These are phyloP conservation scores for Ceratobasidium sp. DNA, from an alignment of 1,284 basidiomycete genomes.

Conservation along the genomic window DNA sequence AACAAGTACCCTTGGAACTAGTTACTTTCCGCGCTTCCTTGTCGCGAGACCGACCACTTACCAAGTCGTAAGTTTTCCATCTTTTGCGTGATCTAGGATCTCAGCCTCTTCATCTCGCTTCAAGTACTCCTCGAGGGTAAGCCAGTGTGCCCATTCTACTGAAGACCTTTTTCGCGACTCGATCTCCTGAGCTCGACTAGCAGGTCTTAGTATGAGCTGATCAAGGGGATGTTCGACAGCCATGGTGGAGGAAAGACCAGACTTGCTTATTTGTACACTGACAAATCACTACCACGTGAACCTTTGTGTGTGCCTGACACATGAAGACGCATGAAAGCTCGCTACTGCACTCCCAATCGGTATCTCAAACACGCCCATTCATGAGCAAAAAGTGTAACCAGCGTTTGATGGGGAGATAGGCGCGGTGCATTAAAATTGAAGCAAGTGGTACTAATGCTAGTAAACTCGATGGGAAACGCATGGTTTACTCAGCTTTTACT, in stretches of 20 bases:
- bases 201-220: slow-evolving; percentile 28
- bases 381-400: neutral
- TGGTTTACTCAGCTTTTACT: slow-evolving; percentile 1
- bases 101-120: slow-evolving; percentile 54
- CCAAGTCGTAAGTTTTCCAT: slow-evolving; percentile 58
- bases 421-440: neutral
- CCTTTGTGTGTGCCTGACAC: neutral
- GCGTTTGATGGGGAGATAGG: neutral
- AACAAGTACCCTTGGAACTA: slow-evolving; percentile 58
- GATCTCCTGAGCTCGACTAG: slow-evolving; percentile 13
- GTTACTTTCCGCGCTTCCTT: neutral
- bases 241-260: neutral
- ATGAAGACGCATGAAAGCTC: no score
- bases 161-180: slow-evolving; percentile 53
- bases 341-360: neutral
- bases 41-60: slow-evolving; percentile 44
- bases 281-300: neutral
- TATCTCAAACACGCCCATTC: neutral
- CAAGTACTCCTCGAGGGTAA: slow-evolving; percentile 55
- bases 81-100: slow-evolving; percentile 53
- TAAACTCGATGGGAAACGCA: neutral
- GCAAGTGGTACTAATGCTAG: neutral
- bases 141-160: slow-evolving; percentile 54
- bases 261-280: no score
- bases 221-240: neutral